These are phyloP conservation scores for Ramularia collo-cygni DNA, from an alignment of 2,329 filamentous ascomycete species.

Conservation along the genomic window DNA sequence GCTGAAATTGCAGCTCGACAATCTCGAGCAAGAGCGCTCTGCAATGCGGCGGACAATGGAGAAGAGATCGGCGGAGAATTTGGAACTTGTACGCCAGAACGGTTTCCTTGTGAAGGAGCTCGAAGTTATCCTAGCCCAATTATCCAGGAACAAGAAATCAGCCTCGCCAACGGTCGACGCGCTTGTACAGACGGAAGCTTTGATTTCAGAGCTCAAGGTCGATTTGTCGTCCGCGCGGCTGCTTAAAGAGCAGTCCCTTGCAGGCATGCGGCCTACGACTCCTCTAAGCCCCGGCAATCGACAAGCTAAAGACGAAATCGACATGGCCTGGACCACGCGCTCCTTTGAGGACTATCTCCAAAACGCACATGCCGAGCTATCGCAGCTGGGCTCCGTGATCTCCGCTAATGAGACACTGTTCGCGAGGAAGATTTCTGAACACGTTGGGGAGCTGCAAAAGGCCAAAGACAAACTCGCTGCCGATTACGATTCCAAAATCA, in stretches of 20 bases:
- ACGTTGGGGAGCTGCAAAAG: slow-evolving; percentile 30
- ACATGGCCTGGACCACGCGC: slow-evolving; percentile 15
- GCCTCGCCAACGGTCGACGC: slow-evolving; percentile 13
- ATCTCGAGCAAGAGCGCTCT: slow-evolving; percentile 20
- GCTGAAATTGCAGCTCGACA: slow-evolving; percentile 16
- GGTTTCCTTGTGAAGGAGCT: slow-evolving; percentile 26
- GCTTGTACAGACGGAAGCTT: slow-evolving; percentile 19
- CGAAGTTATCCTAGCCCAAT: slow-evolving; percentile 20
- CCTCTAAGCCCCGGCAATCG: slow-evolving; percentile 13
- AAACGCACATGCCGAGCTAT: slow-evolving; percentile 28
- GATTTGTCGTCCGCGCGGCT: slow-evolving; percentile 9
- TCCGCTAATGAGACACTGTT: slow-evolving; percentile 31
- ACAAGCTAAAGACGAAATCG: slow-evolving; percentile 16
- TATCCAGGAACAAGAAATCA: slow-evolving; percentile 6
- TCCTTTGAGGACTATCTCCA: slow-evolving; percentile 33
- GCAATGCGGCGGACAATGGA: slow-evolving; percentile 17
- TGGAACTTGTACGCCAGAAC: slow-evolving; percentile 23
- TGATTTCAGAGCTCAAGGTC: slow-evolving; percentile 12
- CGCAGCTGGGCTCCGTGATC: slow-evolving; percentile 30
- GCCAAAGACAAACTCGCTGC: slow-evolving; percentile 30
- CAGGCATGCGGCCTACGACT: slow-evolving; percentile 6
- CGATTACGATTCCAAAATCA: slow-evolving; percentile 30
- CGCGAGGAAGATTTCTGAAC: slow-evolving; percentile 31
- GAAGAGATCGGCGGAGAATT: slow-evolving; percentile 22
- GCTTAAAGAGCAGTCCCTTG: slow-evolving; percentile 10